Evolutionary conservation across 805 yeast genomes (phyloP).

Genomic region (Candida khao-thaluensis): DNA sequence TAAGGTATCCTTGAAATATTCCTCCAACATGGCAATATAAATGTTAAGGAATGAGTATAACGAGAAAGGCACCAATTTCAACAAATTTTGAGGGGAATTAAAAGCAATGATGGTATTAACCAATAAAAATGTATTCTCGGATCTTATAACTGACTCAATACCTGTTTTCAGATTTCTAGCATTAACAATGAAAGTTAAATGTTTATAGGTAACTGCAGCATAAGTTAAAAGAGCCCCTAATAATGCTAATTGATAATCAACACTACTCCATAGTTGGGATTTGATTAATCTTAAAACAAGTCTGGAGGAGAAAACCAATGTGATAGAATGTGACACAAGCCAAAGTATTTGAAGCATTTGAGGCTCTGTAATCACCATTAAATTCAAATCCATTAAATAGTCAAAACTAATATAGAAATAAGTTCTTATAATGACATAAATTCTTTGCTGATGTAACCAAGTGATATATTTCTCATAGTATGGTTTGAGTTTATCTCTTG

Average conservation of each 20-base stretch:
- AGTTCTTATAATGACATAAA: slow-evolving; percentile 1
- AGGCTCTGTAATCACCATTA: background rate
- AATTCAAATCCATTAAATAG: background rate
- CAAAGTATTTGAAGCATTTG: slow-evolving; percentile 12
- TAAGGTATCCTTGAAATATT: slow-evolving; percentile 17
- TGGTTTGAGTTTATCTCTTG: background rate
- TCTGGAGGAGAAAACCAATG: slow-evolving; percentile 4
- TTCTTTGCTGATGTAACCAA: slow-evolving; percentile 1
- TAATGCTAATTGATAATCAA: slow-evolving; percentile 14
- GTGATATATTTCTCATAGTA: background rate
- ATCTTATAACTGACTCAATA: slow-evolving; percentile 21
- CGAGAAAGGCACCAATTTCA: slow-evolving; percentile 27
- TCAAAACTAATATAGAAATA: slow-evolving; percentile 4
- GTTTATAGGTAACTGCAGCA: slow-evolving; percentile 20
- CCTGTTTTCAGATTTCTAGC: slow-evolving; percentile 11
- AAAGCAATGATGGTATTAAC: slow-evolving; percentile 21
- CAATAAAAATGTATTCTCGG: slow-evolving; percentile 31
- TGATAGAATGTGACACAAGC: slow-evolving; percentile 13
- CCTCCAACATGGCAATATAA: slow-evolving; percentile 18
- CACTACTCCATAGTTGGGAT: background rate
- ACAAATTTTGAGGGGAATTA: slow-evolving; percentile 16
- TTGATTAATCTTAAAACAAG: background rate
- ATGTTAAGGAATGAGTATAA: slow-evolving; percentile 31
- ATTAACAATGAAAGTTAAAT: slow-evolving; percentile 5
- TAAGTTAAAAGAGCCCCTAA: slow-evolving; percentile 18